Evolutionary conservation across 768 basidiomycete genomes (phyloP).

Genomic region (Lepiota brunneoincarnata): DNA sequence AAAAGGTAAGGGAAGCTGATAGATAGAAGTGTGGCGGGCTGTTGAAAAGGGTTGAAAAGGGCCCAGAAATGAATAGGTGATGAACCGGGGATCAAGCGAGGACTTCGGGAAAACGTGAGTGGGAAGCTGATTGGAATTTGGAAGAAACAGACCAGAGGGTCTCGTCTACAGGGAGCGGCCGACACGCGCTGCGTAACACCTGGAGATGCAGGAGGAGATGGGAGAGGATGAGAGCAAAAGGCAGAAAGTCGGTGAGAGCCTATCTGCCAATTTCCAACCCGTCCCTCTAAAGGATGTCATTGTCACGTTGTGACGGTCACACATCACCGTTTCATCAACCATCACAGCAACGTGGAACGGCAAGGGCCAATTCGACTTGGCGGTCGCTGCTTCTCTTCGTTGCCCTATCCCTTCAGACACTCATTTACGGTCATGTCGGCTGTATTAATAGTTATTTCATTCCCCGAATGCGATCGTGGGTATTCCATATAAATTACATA

Average conservation of each 20-base stretch:
- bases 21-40: constrained; percentile 1
- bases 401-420: neutral
- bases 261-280: constrained; percentile 1
- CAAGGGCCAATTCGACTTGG: neutral
- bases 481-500: constrained; percentile 54
- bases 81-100: constrained; percentile 2
- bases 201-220: neutral
- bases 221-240: neutral
- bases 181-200: neutral
- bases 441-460: constrained; percentile 17
- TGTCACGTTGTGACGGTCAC: constrained; percentile 1
- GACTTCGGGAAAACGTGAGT: neutral
- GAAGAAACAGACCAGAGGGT: neutral
- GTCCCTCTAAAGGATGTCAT: neutral
- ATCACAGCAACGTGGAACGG: constrained; percentile 8
- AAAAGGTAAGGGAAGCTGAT: neutral
- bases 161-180: neutral
- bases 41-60: constrained; percentile 4
- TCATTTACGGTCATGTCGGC: constrained; percentile 3
- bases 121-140: neutral
- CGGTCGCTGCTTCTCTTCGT: neutral
- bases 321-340: neutral
- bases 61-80: neutral
- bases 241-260: constrained; percentile 3
- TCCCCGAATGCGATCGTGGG: constrained; percentile 68